These are phyloP conservation scores for Psilocybe sp. DNA, from an alignment of 768 basidiomycete species.

Conservation along the genomic window DNA sequence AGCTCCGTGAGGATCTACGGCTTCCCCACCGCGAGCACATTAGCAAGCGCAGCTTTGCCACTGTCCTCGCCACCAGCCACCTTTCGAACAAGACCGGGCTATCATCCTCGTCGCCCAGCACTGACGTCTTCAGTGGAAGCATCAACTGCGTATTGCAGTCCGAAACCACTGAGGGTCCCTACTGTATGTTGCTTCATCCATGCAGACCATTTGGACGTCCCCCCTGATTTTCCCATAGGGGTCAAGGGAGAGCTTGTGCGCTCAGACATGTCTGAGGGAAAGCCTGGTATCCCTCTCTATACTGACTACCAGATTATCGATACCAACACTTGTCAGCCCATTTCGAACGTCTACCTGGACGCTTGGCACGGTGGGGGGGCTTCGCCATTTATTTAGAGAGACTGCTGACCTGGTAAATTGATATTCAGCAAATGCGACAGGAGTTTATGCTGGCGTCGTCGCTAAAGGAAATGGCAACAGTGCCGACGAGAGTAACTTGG, in stretches of 20 bases:
- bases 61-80: background rate
- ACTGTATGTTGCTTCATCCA: background rate
- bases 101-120: background rate
- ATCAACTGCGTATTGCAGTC: conserved; percentile 2
- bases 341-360: background rate
- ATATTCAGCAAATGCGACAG: conserved; percentile 1
- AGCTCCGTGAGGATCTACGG: background rate
- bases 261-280: background rate
- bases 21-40: background rate
- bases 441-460: conserved; percentile 2
- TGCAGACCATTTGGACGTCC: too few relatives aligned
- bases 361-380: background rate
- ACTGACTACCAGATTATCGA: conserved; percentile 2
- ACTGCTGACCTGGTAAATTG: too few relatives aligned
- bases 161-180: conserved; percentile 1
- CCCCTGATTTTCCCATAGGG: background rate
- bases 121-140: background rate
- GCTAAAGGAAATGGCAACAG: background rate
- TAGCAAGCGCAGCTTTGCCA: conserved; percentile 1
- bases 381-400: background rate
- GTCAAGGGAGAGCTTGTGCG: conserved; percentile 1
- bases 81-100: background rate
- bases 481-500: background rate
- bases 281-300: background rate
- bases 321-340: background rate